These are phyloP conservation scores for Papiliotrema fonsecae DNA, from an alignment of 1,284 basidiomycete genomes.

Conservation along the genomic window DNA sequence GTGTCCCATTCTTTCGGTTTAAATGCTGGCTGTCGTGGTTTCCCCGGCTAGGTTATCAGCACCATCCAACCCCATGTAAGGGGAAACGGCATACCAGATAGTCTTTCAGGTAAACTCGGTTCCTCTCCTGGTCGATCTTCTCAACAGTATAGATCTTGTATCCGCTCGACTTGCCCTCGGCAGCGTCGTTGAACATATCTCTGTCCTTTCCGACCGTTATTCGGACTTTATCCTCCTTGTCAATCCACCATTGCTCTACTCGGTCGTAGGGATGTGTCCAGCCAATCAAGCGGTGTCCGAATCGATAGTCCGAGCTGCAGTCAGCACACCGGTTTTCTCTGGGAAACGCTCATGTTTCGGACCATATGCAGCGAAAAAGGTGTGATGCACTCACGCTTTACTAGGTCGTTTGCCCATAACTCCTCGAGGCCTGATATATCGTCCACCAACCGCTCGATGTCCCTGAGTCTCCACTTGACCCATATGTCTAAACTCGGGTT, in stretches of 20 bases:
- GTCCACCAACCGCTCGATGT: neutral
- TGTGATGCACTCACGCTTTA: neutral
- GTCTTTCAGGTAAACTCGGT: neutral
- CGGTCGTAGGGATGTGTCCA: constrained; percentile 1
- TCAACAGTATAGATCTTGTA: constrained; percentile 5
- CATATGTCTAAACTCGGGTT: neutral
- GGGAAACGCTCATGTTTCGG: too few relatives aligned
- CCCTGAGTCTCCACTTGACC: neutral
- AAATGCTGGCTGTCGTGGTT: too few relatives aligned
- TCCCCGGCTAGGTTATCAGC: too few relatives aligned
- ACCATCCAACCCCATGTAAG: too few relatives aligned
- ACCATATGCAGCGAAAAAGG: too few relatives aligned
- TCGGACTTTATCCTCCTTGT: neutral
- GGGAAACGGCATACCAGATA: too few relatives aligned
- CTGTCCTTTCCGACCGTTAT: neutral
- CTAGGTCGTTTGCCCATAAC: neutral
- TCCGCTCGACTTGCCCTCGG: neutral
- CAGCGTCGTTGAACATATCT: constrained; percentile 1
- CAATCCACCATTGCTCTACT: constrained; percentile 3
- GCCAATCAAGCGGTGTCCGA: neutral
- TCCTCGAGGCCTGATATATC: neutral
- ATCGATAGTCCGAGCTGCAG: neutral
- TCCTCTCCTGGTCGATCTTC: neutral
- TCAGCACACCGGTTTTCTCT: neutral
- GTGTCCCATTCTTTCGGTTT: neutral